These are phyloP conservation scores for Blumeria hordei DNA, from an alignment of 2,329 filamentous ascomycete genomes.

Conservation along the genomic window DNA sequence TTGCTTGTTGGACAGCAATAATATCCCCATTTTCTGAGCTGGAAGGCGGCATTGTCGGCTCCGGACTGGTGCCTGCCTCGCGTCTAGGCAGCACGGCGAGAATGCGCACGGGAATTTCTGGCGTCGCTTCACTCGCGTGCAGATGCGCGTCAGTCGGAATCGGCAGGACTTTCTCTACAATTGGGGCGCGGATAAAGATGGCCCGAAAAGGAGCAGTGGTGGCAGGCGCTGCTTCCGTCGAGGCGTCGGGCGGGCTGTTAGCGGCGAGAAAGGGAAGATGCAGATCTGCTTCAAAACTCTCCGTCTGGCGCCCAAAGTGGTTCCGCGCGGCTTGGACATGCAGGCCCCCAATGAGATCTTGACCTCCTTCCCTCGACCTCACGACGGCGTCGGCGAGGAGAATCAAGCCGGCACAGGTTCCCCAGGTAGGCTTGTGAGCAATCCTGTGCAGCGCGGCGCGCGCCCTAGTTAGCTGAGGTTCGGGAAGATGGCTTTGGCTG, in stretches of 20 bases:
- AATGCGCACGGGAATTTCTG: constrained; percentile 20
- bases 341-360: constrained; percentile 79
- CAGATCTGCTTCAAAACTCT: constrained; percentile 65
- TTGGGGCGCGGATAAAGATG: constrained; percentile 83
- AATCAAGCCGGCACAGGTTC: constrained; percentile 87
- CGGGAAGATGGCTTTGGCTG: neutral
- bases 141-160: constrained; percentile 10
- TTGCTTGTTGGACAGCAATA: constrained; percentile 70
- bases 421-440: constrained; percentile 66
- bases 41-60: constrained; percentile 16
- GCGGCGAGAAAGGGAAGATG: constrained; percentile 42
- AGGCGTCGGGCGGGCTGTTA: constrained; percentile 6
- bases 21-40: constrained; percentile 39
- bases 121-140: constrained; percentile 18
- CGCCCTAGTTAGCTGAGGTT: no score
- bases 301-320: constrained; percentile 80
- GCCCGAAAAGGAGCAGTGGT: constrained; percentile 38
- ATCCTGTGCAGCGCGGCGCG: constrained; percentile 23
- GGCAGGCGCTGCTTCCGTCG: neutral
- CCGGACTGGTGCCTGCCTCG: constrained; percentile 18
- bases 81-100: constrained; percentile 25
- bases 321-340: constrained; percentile 82
- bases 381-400: constrained; percentile 73
- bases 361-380: constrained; percentile 69
- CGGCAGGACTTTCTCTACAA: constrained; percentile 61